Evolutionary conservation across 345 rosid genomes (phyloP).

Genomic region (Eucalyptus urophylla): DNA sequence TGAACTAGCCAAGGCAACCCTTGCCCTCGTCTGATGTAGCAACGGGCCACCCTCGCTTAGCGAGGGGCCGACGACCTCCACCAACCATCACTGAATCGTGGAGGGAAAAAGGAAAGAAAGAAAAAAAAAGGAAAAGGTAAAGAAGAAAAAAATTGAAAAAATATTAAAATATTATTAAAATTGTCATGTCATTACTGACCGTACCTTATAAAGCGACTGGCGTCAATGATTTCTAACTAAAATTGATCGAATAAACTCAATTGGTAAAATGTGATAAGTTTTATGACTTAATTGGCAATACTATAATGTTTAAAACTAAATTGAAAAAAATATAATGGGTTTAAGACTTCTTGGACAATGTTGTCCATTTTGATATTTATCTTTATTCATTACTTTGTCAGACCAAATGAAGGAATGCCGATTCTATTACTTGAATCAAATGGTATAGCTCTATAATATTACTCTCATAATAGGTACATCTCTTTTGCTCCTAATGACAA

Average conservation of each 20-base stretch:
- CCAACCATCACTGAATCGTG: too few species aligned
- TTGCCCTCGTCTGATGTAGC: too few species aligned
- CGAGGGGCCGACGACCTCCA: rapidly evolving
- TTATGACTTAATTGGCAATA: too few species aligned
- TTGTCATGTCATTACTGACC: rapidly evolving
- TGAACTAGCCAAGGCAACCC: too few species aligned
- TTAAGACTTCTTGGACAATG: background rate
- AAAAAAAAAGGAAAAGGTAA: too few species aligned
- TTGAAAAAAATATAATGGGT: background rate
- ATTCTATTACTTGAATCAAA: background rate
- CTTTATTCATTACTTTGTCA: background rate
- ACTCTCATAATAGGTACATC: background rate
- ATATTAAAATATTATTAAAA: too few species aligned
- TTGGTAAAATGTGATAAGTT: too few species aligned
- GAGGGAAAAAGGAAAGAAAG: background rate
- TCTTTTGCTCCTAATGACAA: background rate
- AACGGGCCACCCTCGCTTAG: rapidly evolving
- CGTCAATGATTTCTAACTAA: too few species aligned
- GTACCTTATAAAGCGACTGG: rapidly evolving
- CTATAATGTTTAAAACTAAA: too few species aligned
- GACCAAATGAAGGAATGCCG: background rate
- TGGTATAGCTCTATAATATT: background rate
- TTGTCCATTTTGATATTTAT: background rate
- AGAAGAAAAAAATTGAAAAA: background rate
- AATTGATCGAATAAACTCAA: background rate